Evolutionary conservation across 768 basidiomycete genomes (phyloP), one percentile per base, ranked within the genome.

Genomic region (Cystofilobasidium ferigula): DNA sequence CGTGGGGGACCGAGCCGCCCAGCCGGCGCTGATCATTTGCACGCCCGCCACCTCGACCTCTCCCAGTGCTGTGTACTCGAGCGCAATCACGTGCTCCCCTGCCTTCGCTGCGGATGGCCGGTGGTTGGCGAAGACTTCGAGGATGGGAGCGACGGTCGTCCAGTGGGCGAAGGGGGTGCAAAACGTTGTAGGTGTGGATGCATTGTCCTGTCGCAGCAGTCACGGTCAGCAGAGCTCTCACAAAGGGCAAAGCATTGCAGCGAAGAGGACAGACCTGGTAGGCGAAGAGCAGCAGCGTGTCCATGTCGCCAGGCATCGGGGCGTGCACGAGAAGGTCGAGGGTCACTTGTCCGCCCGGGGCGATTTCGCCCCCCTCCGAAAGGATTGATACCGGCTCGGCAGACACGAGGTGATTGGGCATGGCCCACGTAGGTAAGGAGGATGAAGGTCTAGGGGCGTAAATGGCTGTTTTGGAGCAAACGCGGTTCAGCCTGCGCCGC

Each of bases 11-110:
- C 74, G 73, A 68, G 82, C 84, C 47, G 74, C 74, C 90, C 90
- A 92, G 7, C 78, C 77, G 0, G 87, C 82, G 70, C 89, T 89
- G 58, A 89, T 69, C 32, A 82, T 79, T 4, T 80, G 81, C 9
- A 91, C 70, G 69, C 87, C 84, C 4, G 78, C 79, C 22, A 92
- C 69, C 20, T 74, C 71, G 36, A 87, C 71, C 20, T 57, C 43
- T 3, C 47, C 45, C 3, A 58, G 24, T 6, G 56, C 48, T 14
- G 56, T 42, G 63, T 59, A 28, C 43, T 64, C 63, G 26, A 64
- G 22, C 34, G 63, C 14, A 2, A 64, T 22, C 10, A 64, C 34
- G 26, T 64, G 63, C 5, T 64, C 30, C 3, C 56, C 47, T 5
- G 57, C 40, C 30, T 24, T 34, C 8, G 57, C 43, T 22, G 54